Conservation (phyloP, 768 basidiomycete species). For the Agrocybe pediades region DNA sequence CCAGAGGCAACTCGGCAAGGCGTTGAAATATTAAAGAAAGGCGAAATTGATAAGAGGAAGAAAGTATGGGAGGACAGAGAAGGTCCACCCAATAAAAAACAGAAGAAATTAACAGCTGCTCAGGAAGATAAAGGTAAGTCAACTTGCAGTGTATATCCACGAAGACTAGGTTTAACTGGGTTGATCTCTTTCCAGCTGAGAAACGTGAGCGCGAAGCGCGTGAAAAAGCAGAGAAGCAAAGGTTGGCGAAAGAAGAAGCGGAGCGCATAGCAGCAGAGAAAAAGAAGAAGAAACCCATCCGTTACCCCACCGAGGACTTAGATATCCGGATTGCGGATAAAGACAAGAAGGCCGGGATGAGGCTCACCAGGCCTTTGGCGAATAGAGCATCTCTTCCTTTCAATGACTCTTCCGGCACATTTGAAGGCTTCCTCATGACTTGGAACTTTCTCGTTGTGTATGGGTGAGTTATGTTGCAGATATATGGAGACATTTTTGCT, state of each 20-base stretch:
- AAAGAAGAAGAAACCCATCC: slow-evolving; percentile 87
- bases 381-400: slow-evolving; percentile 69
- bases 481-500: slow-evolving; percentile 9
- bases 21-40: slow-evolving; percentile 80
- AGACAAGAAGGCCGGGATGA: slow-evolving; percentile 80
- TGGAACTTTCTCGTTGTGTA: slow-evolving; percentile 97
- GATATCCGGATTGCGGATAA: slow-evolving; percentile 80
- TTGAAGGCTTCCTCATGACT: slow-evolving; percentile 85
- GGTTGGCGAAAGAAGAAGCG: slow-evolving; percentile 67
- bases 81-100: slow-evolving; percentile 78
- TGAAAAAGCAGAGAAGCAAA: slow-evolving; percentile 68
- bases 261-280: slow-evolving; percentile 74
- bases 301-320: slow-evolving; percentile 92
- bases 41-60: slow-evolving; percentile 92
- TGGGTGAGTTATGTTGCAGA: slow-evolving; percentile 59
- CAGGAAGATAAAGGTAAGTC: slow-evolving; percentile 73
- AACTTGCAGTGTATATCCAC: slow-evolving; percentile 5
- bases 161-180: slow-evolving; percentile 17
- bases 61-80: slow-evolving; percentile 90
- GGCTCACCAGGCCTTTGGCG: slow-evolving; percentile 64
- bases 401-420: slow-evolving; percentile 59
- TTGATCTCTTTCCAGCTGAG: slow-evolving; percentile 44
- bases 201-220: slow-evolving; percentile 71
- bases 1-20: slow-evolving; percentile 80
- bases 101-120: slow-evolving; percentile 73